These are phyloP conservation scores for Cladosporium austrohemisphaericum DNA, from an alignment of 2,329 filamentous ascomycete genomes.

Conservation along the genomic window DNA sequence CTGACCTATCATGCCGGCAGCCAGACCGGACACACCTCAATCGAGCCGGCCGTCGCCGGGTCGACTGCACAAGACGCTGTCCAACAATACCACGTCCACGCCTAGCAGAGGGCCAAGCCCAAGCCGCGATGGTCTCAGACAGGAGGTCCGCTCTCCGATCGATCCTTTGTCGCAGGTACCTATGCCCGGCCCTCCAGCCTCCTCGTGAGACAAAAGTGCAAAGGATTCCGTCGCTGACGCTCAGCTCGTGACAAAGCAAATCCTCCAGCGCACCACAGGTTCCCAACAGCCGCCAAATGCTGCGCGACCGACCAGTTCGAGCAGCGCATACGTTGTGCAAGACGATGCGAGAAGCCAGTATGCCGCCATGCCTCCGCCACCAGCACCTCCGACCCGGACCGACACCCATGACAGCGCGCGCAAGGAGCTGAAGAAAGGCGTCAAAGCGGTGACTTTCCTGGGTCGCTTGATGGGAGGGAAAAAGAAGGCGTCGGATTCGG, in stretches of 20 bases:
- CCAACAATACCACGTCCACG: constrained; percentile 21
- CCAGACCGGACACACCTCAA: constrained; percentile 12
- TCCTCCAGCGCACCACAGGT: constrained; percentile 64
- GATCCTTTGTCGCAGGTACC: constrained; percentile 65
- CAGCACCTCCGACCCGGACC: constrained; percentile 18
- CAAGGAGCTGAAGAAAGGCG: constrained; percentile 61
- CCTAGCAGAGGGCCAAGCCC: constrained; percentile 17
- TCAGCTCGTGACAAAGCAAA: constrained; percentile 42
- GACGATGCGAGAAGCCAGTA: constrained; percentile 40
- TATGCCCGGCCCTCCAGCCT: not conserved
- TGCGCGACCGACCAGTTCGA: constrained; percentile 41
- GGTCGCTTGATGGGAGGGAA: constrained; percentile 78
- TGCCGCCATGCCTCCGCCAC: constrained; percentile 16
- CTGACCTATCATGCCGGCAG: constrained; percentile 10
- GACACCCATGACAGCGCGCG: constrained; percentile 24
- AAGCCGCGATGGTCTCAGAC: constrained; percentile 21
- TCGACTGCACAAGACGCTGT: constrained; percentile 25
- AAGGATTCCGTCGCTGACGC: constrained; percentile 19
- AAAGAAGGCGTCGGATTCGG: constrained; percentile 57
- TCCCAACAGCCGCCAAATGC: constrained; percentile 50
- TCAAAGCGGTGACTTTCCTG: constrained; percentile 85
- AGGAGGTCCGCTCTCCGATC: constrained; percentile 47
- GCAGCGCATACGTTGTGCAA: constrained; percentile 34
- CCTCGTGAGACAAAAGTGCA: constrained; percentile 1
- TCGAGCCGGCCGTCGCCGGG: constrained; percentile 22